Evolutionary conservation across 352 stramenopile species (phyloP), one percentile per base, ranked within the genome.

Genomic region (Phytophthora agathidicida): DNA sequence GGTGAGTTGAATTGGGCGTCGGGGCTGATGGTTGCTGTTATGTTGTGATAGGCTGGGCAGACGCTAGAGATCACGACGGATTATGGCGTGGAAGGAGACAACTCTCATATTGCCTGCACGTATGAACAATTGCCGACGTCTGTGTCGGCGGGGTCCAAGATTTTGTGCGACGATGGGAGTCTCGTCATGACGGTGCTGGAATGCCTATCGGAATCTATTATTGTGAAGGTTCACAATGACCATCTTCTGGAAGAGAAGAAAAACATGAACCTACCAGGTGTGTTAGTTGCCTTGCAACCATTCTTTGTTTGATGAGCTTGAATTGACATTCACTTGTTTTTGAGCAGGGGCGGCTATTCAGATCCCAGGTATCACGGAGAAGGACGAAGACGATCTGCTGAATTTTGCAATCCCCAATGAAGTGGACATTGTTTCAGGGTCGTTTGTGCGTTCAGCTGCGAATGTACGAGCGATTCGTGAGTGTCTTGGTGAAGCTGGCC

Each of bases 391-490:
- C 63, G 92, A 98, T 68, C 84, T 99, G 52, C 60, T 83, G 9
- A 83, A 99, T 44, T 99, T 99, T 77, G 98, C 96, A 38, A 89
- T 99, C 24, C 83, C 88, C 19, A 93, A 99, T 62, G 91, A 86
- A 32, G 96, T 99, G 13, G 98, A 99, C 75, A 99, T 98, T 65
- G 91, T 99, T 11, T 98, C 98, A 0, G 89, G 98, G 0, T 99
- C 97, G 16, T 99, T 99, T 76, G 97, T 99, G n/a, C 97, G 98
- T 48, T 96, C 88, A 14, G 96, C 96, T 1, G 85, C 71, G 11
- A 98, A 99, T 71, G 98, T 99, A 27, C 87, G 91, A 22, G 86
- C 86, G 7, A 90, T 95, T 32, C 82, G 84, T 5, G 64, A 73
- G 24, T 93, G 84, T 67, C 72, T 98, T 3, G 96, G 94, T 7